Evolutionary conservation across 345 rosid species (phyloP).

Genomic region (Salix brachista): DNA sequence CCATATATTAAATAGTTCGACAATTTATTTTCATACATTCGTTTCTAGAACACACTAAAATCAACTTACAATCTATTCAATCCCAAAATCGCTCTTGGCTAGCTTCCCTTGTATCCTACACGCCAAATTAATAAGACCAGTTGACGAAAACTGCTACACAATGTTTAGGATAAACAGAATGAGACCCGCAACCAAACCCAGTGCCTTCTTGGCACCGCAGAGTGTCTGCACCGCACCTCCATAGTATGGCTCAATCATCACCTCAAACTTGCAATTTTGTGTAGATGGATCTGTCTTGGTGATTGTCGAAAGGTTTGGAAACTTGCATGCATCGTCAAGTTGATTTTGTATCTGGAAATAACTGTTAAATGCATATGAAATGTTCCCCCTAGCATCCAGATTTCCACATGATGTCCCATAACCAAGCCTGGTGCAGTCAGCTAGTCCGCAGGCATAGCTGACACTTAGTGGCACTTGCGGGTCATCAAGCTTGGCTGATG

Average conservation of each 20-base stretch:
- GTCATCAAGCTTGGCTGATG: conserved; percentile 57
- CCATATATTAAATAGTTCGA: too few species aligned
- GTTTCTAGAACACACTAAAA: neutral
- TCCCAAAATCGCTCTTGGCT: neutral
- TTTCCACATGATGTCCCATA: conserved; percentile 75
- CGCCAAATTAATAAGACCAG: neutral
- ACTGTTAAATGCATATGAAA: conserved; percentile 89
- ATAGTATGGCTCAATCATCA: conserved; percentile 76
- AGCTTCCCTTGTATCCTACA: neutral
- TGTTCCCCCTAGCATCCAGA: conserved; percentile 54
- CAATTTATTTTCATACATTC: neutral
- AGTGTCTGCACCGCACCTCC: conserved; percentile 31
- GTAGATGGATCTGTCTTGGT: conserved; percentile 55
- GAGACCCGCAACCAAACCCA: conserved; percentile 25
- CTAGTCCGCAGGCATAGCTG: conserved; percentile 74
- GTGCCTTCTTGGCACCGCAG: conserved; percentile 13
- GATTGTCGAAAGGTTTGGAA: conserved; percentile 57
- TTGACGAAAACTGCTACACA: conserved; percentile 24
- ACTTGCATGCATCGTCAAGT: conserved; percentile 69
- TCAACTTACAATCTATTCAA: neutral
- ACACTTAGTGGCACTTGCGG: conserved; percentile 58
- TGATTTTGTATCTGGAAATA: conserved; percentile 81
- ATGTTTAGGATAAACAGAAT: conserved; percentile 27
- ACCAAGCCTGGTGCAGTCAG: conserved; percentile 87
- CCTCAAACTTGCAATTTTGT: conserved; percentile 53